Conservation (phyloP, 306 rosid genomes). For the Quercus engelmannii region DNA sequence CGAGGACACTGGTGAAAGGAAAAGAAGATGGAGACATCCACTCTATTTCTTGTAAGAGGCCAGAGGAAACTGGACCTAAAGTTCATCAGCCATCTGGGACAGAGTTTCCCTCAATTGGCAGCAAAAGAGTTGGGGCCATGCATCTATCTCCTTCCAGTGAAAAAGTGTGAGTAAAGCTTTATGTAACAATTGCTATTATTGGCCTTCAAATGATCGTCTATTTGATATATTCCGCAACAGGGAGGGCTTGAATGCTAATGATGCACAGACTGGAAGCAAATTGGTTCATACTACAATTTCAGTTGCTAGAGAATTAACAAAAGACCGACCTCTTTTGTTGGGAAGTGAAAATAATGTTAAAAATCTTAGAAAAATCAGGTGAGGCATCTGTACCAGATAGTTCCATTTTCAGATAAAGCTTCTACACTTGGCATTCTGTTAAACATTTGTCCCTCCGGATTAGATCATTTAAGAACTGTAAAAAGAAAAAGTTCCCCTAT, state of each 20-base stretch:
- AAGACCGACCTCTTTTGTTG: constrained; percentile 22
- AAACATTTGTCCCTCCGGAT: constrained; percentile 1
- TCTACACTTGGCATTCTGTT: constrained; percentile 4
- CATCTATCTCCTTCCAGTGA: constrained; percentile 29
- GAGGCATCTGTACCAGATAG: constrained; percentile 20
- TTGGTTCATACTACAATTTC: constrained; percentile 23
- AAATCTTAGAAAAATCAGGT: constrained; percentile 33
- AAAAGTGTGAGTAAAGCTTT: constrained; percentile 37
- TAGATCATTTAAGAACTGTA: not conserved
- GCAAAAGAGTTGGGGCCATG: constrained; percentile 28
- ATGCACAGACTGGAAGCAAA: constrained; percentile 37
- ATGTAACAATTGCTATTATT: constrained; percentile 15
- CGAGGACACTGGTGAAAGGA: constrained; percentile 28
- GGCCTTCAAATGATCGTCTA: constrained; percentile 20
- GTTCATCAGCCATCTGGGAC: constrained; percentile 36
- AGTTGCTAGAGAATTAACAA: constrained; percentile 34
- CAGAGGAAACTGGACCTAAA: constrained; percentile 29
- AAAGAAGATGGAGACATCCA: constrained; percentile 27
- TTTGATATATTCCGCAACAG: constrained; percentile 32
- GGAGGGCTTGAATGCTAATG: constrained; percentile 36
- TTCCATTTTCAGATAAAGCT: constrained; percentile 2
- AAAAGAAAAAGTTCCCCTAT: not conserved
- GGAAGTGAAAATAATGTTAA: constrained; percentile 37
- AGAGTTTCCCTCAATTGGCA: constrained; percentile 34
- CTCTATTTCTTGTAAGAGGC: constrained; percentile 27